These are phyloP conservation scores for Blastocystis sp. DNA, from an alignment of 352 stramenopile species.

Conservation along the genomic window DNA sequence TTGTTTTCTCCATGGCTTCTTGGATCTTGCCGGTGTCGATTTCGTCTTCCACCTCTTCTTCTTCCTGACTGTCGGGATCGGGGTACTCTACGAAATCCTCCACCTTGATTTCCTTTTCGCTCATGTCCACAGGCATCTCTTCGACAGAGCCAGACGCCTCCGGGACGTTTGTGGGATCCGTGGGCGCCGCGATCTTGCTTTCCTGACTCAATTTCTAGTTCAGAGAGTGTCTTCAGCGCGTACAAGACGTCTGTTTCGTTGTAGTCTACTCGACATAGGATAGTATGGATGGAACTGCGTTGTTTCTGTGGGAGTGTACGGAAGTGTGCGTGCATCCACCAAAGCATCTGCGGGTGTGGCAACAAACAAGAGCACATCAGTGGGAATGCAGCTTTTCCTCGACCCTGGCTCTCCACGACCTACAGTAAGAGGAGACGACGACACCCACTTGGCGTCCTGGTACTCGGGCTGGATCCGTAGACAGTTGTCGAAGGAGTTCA, in stretches of 20 bases:
- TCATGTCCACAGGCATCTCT: neutral
- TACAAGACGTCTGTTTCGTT: conserved; percentile 5
- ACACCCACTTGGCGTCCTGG: conserved; percentile 52
- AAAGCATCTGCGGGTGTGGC: neutral
- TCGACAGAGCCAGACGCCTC: neutral
- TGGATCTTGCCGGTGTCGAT: neutral
- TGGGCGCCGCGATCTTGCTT: neutral
- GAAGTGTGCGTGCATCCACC: neutral
- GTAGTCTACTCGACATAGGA: conserved; percentile 34
- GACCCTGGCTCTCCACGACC: conserved; percentile 36
- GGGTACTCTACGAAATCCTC: too few relatives aligned
- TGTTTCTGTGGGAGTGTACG: too few relatives aligned
- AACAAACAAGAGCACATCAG: neutral
- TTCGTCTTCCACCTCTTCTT: conserved; percentile 29
- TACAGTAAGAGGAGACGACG: neutral
- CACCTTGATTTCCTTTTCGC: too few relatives aligned
- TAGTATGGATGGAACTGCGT: neutral
- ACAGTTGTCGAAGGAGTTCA: conserved; percentile 54
- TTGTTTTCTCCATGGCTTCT: neutral
- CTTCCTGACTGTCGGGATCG: conserved; percentile 34
- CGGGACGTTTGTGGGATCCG: neutral
- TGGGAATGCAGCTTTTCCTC: conserved; percentile 24
- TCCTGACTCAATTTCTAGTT: conserved; percentile 48
- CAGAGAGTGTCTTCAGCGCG: neutral
- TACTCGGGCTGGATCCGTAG: conserved; percentile 48